A percentile compares a stretch with the other conserved stretches of the same genome.
Conservation (phyloP, 352 stramenopile species). For the Phytophthora melonis region DNA sequence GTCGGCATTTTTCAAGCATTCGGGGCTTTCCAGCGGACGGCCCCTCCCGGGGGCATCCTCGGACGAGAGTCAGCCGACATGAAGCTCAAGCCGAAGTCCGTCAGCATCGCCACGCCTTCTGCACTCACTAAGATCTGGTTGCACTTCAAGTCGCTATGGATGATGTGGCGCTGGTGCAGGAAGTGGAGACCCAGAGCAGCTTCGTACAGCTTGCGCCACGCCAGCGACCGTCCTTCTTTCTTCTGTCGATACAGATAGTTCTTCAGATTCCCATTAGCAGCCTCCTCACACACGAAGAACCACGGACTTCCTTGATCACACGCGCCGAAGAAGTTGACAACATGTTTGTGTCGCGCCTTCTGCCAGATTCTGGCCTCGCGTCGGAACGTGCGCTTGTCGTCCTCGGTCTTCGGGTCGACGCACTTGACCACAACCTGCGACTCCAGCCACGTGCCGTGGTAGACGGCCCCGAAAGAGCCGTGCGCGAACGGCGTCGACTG, state of each 20-base stretch:
- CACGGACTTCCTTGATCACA: conserved; percentile 20
- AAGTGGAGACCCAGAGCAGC: conserved; percentile 31
- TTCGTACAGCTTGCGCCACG: conserved; percentile 40
- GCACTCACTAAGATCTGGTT: conserved; percentile 38
- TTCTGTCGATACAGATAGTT: conserved; percentile 23
- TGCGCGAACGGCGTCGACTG: conserved; percentile 8
- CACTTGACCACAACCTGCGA: conserved; percentile 33
- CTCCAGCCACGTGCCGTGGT: conserved; percentile 25
- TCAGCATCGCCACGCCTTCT: conserved; percentile 35
- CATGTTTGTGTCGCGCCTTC: conserved; percentile 22
- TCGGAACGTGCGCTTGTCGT: conserved; percentile 27
- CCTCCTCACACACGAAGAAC: conserved; percentile 36
- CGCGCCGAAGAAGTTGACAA: conserved; percentile 36
- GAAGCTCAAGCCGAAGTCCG: conserved; percentile 46
- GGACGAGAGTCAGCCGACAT: conserved; percentile 20
- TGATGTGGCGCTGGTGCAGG: conserved; percentile 30
- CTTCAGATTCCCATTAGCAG: conserved; percentile 19
- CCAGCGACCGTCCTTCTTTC: conserved; percentile 9
- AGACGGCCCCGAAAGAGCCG: conserved; percentile 24
- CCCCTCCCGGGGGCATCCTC: conserved; percentile 4
- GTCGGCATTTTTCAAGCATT: conserved; percentile 10
- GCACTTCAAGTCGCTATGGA: conserved; percentile 38
- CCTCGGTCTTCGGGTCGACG: conserved; percentile 14
- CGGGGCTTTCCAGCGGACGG: conserved; percentile 30
- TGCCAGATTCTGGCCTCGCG: conserved; percentile 31